phyloP scores from a whole-genome alignment of 2,329 filamentous ascomycete species.

The Cryphonectria japonica region DNA sequence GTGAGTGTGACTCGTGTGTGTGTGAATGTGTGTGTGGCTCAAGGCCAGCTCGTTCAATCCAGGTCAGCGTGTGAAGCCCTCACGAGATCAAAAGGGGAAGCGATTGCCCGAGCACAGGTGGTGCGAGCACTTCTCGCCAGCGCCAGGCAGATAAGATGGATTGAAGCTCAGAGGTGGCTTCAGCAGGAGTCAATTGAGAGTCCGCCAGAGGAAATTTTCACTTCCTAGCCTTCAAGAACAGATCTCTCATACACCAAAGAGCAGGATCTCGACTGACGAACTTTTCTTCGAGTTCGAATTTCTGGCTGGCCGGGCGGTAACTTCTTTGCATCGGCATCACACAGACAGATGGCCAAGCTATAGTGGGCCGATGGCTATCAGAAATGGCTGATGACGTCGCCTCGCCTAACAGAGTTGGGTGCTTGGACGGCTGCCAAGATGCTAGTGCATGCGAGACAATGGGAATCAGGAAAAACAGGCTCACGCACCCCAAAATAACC shows the following conservation, averaged over 20 bases:
- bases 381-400: constrained; percentile 4
- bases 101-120: not conserved
- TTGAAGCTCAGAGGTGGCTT: not conserved
- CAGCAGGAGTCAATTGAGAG: not conserved
- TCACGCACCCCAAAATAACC: constrained; percentile 1
- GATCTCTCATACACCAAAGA: not conserved
- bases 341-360: not conserved
- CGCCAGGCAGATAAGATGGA: not conserved
- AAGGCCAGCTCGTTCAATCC: not conserved
- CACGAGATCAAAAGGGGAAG: constrained; percentile 5
- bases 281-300: not conserved
- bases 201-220: not conserved
- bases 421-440: not conserved
- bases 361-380: not conserved
- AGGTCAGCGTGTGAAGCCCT: not conserved
- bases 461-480: constrained; percentile 7
- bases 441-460: not conserved
- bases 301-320: not conserved
- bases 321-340: not conserved
- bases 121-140: not conserved
- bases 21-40: not conserved
- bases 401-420: not conserved
- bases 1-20: too few species aligned
- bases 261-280: not conserved
- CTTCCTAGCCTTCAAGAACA: not conserved